A percentile compares a stretch with the other conserved stretches of the same genome.
phyloP scores from a whole-genome alignment of 257 asterid genomes.

The Anisodus acutangulus region DNA sequence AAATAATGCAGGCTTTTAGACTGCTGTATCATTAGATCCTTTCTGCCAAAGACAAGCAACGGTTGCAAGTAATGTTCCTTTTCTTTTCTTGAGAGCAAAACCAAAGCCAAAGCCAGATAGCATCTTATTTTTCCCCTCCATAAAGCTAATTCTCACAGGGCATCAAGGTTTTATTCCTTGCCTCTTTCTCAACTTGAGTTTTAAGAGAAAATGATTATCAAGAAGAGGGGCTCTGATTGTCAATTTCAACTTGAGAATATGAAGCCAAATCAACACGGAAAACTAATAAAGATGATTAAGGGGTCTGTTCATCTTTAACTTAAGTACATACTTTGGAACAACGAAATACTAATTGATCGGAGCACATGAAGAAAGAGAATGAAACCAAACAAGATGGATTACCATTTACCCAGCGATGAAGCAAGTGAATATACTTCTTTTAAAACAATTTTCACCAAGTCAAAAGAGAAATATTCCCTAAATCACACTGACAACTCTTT shows the following conservation, averaged over 20 bases:
- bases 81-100: constrained; percentile 24
- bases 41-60: constrained; percentile 18
- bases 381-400: background rate
- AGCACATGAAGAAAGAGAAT: constrained; percentile 16
- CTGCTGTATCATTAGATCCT: background rate
- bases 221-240: background rate
- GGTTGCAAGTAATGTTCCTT: constrained; percentile 29
- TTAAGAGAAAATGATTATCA: background rate
- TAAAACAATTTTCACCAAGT: background rate
- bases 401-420: background rate
- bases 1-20: background rate
- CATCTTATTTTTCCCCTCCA: background rate
- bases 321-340: background rate
- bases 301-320: background rate
- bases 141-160: background rate
- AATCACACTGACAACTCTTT: background rate
- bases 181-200: constrained; percentile 13
- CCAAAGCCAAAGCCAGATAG: background rate
- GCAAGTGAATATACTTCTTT: constrained; percentile 3
- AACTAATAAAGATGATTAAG: constrained; percentile 14
- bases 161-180: constrained; percentile 6
- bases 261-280: background rate
- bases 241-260: constrained; percentile 1
- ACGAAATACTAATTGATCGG: constrained; percentile 9
- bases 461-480: background rate